These are phyloP conservation scores for Bullera alba DNA, from an alignment of 768 basidiomycete genomes.

Conservation along the genomic window DNA sequence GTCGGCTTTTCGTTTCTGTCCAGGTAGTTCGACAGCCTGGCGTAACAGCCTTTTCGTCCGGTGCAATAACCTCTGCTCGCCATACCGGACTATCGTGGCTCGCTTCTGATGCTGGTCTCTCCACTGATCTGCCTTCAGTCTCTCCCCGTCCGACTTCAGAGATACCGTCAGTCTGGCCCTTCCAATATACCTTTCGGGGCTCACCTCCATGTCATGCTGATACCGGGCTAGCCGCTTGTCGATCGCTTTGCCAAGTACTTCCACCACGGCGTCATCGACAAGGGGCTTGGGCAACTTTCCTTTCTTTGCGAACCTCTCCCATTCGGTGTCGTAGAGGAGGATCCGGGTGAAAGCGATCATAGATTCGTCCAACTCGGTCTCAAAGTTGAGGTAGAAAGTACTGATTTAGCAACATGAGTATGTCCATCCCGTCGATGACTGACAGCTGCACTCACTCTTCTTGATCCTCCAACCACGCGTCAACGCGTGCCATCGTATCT, in stretches of 20 bases:
- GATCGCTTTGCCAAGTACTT: not conserved
- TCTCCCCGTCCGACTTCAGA: not conserved
- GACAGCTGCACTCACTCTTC: constrained; percentile 27
- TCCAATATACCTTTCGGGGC: not conserved
- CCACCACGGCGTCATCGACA: constrained; percentile 5
- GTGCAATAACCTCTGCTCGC: not conserved
- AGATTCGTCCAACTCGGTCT: constrained; percentile 7
- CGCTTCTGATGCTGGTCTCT: not conserved
- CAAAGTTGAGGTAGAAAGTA: constrained; percentile 19
- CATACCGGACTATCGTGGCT: not conserved
- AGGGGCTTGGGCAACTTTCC: constrained; percentile 10
- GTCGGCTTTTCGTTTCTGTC: too few relatives aligned
- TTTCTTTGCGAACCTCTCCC: constrained; percentile 11
- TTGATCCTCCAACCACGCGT: constrained; percentile 63
- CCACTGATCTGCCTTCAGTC: not conserved
- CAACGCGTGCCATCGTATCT: constrained; percentile 79
- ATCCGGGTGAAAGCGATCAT: constrained; percentile 27
- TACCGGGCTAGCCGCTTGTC: constrained; percentile 1
- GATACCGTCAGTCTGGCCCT: not conserved
- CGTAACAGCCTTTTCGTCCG: not conserved
- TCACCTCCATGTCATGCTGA: not conserved
- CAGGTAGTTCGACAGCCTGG: too few relatives aligned
- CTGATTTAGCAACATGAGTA: constrained; percentile 7
- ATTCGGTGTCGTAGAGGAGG: constrained; percentile 17
- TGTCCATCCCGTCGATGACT: not conserved